Evolutionary conservation across 2,329 filamentous ascomycete genomes (phyloP).

Genomic region (Fusarium graminum): DNA sequence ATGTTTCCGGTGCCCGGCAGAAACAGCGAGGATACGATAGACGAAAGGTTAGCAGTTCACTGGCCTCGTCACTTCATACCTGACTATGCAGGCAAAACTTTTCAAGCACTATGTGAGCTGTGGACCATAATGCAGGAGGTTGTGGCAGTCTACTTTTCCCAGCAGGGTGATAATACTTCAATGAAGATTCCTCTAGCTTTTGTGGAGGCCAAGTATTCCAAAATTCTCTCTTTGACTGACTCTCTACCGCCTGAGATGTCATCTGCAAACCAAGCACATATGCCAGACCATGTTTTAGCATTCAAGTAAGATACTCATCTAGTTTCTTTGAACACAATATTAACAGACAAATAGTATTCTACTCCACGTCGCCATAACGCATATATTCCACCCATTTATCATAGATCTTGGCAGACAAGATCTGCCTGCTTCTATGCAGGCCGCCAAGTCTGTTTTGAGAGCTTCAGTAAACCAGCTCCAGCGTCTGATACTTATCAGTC

Average conservation of each 20-base stretch:
- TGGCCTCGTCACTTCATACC: slow-evolving; percentile 31
- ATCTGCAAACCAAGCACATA: neutral
- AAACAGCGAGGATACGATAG: slow-evolving; percentile 12
- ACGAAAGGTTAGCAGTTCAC: slow-evolving; percentile 35
- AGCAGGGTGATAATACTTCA: neutral
- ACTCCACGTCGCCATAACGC: slow-evolving; percentile 15
- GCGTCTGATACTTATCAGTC: slow-evolving; percentile 21
- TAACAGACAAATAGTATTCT: slow-evolving; percentile 6
- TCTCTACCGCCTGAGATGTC: slow-evolving; percentile 19
- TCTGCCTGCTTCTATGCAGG: neutral
- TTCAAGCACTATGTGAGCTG: slow-evolving; percentile 32
- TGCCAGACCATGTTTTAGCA: slow-evolving; percentile 29
- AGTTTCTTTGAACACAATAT: fast-evolving
- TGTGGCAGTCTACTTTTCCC: slow-evolving; percentile 30
- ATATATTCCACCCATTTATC: slow-evolving; percentile 22
- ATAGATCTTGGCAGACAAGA: slow-evolving; percentile 14
- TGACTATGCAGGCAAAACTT: slow-evolving; percentile 36
- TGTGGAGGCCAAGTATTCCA: slow-evolving; percentile 29
- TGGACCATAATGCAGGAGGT: slow-evolving; percentile 41
- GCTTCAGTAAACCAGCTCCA: slow-evolving; percentile 26
- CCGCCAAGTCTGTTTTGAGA: slow-evolving; percentile 5
- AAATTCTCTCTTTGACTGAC: slow-evolving; percentile 25
- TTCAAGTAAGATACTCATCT: neutral
- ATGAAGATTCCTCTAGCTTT: slow-evolving; percentile 26
- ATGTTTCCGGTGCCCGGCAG: slow-evolving; percentile 33